Conservation (phyloP, 2,329 filamentous ascomycete genomes). For the Sclerotinia sclerotiorum region DNA sequence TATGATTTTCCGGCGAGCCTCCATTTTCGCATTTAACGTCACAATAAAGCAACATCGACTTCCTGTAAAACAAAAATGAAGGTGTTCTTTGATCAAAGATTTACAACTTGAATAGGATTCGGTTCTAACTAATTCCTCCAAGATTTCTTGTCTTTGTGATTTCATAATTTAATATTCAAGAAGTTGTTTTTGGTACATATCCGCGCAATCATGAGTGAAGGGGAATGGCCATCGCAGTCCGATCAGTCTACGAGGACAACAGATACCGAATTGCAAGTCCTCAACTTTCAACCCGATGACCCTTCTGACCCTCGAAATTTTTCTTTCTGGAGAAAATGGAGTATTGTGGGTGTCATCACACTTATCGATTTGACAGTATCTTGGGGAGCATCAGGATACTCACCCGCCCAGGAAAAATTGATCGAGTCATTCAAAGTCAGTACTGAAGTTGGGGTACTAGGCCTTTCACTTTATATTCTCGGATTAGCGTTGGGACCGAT, state of each 20-base stretch:
- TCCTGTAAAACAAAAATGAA: neutral
- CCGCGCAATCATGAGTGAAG: neutral
- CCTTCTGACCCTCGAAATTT: slow-evolving; percentile 40
- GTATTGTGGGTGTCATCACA: slow-evolving; percentile 39
- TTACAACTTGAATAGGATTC: neutral
- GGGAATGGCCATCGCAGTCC: neutral
- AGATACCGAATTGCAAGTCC: slow-evolving; percentile 9
- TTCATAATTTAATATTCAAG: neutral
- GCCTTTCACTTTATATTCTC: slow-evolving; percentile 49
- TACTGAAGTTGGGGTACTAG: slow-evolving; percentile 45
- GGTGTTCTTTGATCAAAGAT: neutral
- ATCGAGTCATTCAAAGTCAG: slow-evolving; percentile 45
- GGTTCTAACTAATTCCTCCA: neutral
- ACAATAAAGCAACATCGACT: neutral
- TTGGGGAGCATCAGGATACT: slow-evolving; percentile 51
- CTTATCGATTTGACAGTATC: slow-evolving; percentile 41
- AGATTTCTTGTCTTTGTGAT: neutral
- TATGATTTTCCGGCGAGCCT: neutral
- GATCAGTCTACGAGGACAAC: neutral
- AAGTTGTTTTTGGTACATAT: too few relatives aligned
- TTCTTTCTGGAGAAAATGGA: slow-evolving; percentile 42
- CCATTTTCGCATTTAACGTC: neutral
- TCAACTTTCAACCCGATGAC: slow-evolving; percentile 21
- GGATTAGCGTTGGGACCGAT: slow-evolving; percentile 46
- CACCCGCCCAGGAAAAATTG: slow-evolving; percentile 46